Evolutionary conservation across 371 early-diverging fungal species (phyloP), one percentile per base, ranked within the genome.

Genomic region (Saksenaea oblongispora): DNA sequence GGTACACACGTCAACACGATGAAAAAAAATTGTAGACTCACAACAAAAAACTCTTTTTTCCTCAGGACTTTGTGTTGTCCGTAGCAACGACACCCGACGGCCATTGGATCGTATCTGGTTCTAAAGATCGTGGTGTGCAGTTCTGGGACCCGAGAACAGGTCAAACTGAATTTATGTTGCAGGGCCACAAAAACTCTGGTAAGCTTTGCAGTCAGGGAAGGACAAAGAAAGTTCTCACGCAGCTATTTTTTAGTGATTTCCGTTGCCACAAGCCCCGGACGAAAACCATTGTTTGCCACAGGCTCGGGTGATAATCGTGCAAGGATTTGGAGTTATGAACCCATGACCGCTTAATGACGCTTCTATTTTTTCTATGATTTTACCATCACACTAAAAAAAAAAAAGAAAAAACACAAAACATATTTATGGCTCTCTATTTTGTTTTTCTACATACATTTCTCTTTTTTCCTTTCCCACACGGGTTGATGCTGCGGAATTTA

Each of bases 241-340:
- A 59, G 15, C 17, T 10, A 5, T 28, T 59, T 55, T 54, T 5
- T 56, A 88, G 97, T 98, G 24, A 97, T 98, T 55, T 91, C 91
- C 10, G 93, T 98, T 13, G 95, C 96, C 5, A 72, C 95, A 56
- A 90, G 91, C 62, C 94, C 95, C 3, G 78, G 80, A 0, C 93
- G 82, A 28, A 74, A 91, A 54, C 88, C 90, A 17, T 73, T 94
- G 55, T 95, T 98, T 82, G 98, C 98, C 15, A 98, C 98, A 10
- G 99, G 97, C 4, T 93, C 94, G n/a, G 98, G 98, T 37, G 98
- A 98, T 83, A 89, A 87, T 66, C 88, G 91, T 60, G 97, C 96
- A 15, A 84, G 97, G 61, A 87, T 97, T 47, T 98, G 98, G 98
- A 87, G 89, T 39, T 92, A 91, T 69, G 82, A 82, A 55, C 67